These are phyloP conservation scores for Lecanicillium sp. DNA, from an alignment of 2,329 filamentous ascomycete species.

Conservation along the genomic window DNA sequence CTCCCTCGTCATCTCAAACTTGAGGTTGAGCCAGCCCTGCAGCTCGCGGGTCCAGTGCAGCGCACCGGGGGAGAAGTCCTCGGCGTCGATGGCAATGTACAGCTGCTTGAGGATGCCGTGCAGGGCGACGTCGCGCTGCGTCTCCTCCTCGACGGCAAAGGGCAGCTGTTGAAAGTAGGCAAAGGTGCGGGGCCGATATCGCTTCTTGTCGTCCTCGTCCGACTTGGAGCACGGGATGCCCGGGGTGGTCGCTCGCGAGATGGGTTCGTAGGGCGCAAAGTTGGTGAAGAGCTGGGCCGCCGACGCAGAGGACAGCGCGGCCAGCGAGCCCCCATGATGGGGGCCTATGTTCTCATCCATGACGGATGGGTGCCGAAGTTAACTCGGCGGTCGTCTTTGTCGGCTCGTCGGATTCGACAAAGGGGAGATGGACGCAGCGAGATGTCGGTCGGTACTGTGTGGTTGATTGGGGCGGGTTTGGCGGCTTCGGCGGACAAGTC, in stretches of 20 bases:
- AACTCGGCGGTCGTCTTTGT: not conserved
- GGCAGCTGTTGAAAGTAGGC: slow-evolving; percentile 88
- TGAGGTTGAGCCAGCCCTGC: slow-evolving; percentile 88
- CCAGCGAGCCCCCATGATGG: slow-evolving; percentile 21
- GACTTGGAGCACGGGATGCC: slow-evolving; percentile 50
- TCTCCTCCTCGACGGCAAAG: slow-evolving; percentile 76
- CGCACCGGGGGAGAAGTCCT: slow-evolving; percentile 89
- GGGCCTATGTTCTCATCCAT: slow-evolving; percentile 33
- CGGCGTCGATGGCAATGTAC: slow-evolving; percentile 82
- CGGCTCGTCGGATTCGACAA: not conserved
- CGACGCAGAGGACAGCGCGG: slow-evolving; percentile 22
- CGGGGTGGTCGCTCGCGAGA: slow-evolving; percentile 81
- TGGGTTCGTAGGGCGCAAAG: slow-evolving; percentile 51
- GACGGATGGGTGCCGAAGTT: slow-evolving; percentile 6
- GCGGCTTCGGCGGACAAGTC: no score
- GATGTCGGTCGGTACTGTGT: no score
- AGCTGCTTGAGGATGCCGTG: slow-evolving; percentile 87
- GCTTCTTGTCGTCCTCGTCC: slow-evolving; percentile 47
- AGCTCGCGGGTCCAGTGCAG: slow-evolving; percentile 97
- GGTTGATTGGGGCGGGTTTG: no score
- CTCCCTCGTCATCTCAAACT: slow-evolving; percentile 89
- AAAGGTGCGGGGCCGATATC: slow-evolving; percentile 82
- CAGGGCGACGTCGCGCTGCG: slow-evolving; percentile 69
- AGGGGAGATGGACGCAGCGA: no score
- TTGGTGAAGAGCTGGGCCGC: slow-evolving; percentile 24